Percentiles rank a stretch among this genome's conserved stretches.
phyloP scores from a whole-genome alignment of 1,139 yeast species.

The Lodderomyces orthopsilosis region DNA sequence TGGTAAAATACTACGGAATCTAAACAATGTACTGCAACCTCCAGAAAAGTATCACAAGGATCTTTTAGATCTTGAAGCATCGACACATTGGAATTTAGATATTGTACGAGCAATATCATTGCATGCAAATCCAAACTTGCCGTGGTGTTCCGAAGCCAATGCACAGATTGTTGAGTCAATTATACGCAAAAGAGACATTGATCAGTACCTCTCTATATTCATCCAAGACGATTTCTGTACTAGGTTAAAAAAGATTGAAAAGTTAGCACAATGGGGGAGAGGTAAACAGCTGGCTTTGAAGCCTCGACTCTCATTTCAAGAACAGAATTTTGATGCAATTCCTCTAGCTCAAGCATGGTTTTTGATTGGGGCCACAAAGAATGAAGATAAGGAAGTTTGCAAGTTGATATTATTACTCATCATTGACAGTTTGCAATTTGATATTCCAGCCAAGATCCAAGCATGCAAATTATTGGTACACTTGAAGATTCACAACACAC shows the following conservation, averaged over 20 bases:
- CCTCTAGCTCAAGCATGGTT: slow-evolving; percentile 29
- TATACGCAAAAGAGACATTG: slow-evolving; percentile 7
- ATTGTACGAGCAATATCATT: slow-evolving; percentile 5
- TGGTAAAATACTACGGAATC: background rate
- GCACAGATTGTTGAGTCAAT: slow-evolving; percentile 15
- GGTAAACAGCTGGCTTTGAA: slow-evolving; percentile 7
- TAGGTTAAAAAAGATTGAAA: slow-evolving; percentile 5
- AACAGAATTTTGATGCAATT: slow-evolving; percentile 13
- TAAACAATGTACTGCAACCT: background rate
- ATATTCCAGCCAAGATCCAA: slow-evolving; percentile 39
- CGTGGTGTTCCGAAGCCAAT: slow-evolving; percentile 26
- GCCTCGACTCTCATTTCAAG: slow-evolving; percentile 22
- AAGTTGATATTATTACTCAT: slow-evolving; percentile 47
- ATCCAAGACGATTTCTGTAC: slow-evolving; percentile 9
- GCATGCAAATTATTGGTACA: slow-evolving; percentile 29
- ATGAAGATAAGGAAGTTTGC: slow-evolving; percentile 30
- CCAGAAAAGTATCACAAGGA: background rate
- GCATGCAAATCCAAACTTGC: slow-evolving; percentile 28
- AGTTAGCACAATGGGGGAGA: slow-evolving; percentile 16
- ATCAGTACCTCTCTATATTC: slow-evolving; percentile 8
- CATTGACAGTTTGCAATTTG: slow-evolving; percentile 50
- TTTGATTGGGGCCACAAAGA: slow-evolving; percentile 19
- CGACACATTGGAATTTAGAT: slow-evolving; percentile 1
- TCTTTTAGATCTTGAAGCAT: background rate
- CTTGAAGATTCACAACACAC: slow-evolving; percentile 15